Evolutionary conservation across 257 asterid genomes (phyloP), one percentile per base, ranked within the genome.

Genomic region (Coffea eugenioides): DNA sequence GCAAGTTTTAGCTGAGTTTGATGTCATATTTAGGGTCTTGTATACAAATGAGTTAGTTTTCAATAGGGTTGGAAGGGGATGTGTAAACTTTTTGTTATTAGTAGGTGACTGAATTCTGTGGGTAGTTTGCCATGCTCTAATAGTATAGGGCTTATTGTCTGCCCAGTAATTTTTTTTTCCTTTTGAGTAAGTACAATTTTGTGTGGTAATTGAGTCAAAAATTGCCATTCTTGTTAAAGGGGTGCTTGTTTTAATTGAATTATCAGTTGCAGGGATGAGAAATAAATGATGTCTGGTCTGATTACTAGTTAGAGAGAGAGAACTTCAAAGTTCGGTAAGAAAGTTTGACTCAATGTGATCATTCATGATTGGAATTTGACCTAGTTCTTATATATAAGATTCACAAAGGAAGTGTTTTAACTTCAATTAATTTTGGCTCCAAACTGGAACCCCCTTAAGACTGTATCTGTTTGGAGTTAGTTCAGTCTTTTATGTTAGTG

Each of bases 211-310:
- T 76, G 39, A 7, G 45, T 68, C 16, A 8, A 59, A 68, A 65
- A 9, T 51, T 51, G 15, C 16, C 68, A 34, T 51, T 77, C 43
- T 10, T 10, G 48, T 49, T 21, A 46, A 46, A n/a, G 21, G 45
- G 80, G 25, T 68, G 81, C 27, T 78, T 68, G 23, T 48, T 52
- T 16, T 43, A 43, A 61, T 66, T 6, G n/a, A 62, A 62, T n/a
- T 62, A 18, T 71, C 59, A 71, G 13, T 15, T n/a, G 61, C 23
- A n/a, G 75, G 45, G 56, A 8, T 41, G 14, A 5, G 23, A 25
- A 65, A 46, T 36, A 45, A 18, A 27, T 66, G 64, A 65, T 46
- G 65, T 65, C 34, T 46, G 36, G 41, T 27, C 15, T 66, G 51
- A 18, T 49, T 48, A 15, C 48, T 49, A 27, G 27, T 20, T 46